Evolutionary conservation across 2,329 filamentous ascomycete species (phyloP), one percentile per base, ranked within the genome.

Genomic region (Clonostachys rosea): DNA sequence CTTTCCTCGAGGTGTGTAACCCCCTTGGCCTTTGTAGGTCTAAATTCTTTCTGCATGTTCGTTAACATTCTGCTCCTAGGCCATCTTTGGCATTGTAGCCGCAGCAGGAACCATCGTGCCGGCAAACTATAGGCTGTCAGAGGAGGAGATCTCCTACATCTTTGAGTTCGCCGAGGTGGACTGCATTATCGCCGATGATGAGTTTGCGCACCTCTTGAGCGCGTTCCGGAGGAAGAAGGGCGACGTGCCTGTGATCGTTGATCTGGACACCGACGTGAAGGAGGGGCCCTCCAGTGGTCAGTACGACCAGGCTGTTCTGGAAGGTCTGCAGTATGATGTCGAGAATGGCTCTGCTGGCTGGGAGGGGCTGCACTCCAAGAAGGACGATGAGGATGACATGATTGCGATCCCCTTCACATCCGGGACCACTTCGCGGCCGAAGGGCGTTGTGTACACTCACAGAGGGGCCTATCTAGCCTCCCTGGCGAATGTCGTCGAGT

Each of bases 331-430:
- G 37, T 78, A 87, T 63, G 94, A 97, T 62, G 62, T 62, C 2
- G 70, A 78, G n/a, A 78, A 71, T 6, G 89, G 87, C 3, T 63
- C 60, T 30, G 78, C 79, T 43, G 90, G 89, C 18, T 99, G 94
- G 92, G 76, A 75, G 13, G 88, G 81, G 1, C 76, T 97, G 20
- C 78, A 88, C 51, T 76, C 81, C 2, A 84, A 91, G 54, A 79
- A 79, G 4, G 70, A 75, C 2, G 78, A 90, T 56, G 94, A 99
- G 63, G 86, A 96, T 54, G 83, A 83, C 50, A 78, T 89, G 55
- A 78, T 97, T 50, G 90, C 91, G 4, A 82, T 99, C 47, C 89
- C 92, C 2, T 97, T 97, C 64, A 99, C 94, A 0, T 94, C 87
- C 30, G 92, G 92, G 5, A 97, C 94, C 1, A 97, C 94, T 0